Evolutionary conservation across 2,329 filamentous ascomycete genomes (phyloP), one percentile per base, ranked within the genome.

Genomic region (Nigrospora oryzae): DNA sequence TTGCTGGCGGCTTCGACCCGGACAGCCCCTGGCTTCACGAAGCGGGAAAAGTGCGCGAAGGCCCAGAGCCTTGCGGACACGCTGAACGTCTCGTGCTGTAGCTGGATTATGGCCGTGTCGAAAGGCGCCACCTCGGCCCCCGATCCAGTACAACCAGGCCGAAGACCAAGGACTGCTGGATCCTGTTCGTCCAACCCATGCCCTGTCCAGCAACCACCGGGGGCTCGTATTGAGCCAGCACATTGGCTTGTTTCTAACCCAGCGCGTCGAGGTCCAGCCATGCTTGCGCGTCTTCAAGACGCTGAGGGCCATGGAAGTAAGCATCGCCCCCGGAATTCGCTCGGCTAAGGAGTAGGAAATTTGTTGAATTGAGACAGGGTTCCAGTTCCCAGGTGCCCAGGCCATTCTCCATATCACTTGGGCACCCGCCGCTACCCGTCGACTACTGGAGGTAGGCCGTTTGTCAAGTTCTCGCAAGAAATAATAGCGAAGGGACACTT

Each of bases 131-230:
- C 49, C 48, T 62, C 56, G 36, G 49, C 57, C 35, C n/a, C 57
- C 57, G 14, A 60, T 49, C 47, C 47, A 49, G 36, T 73, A 76
- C 33, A 77, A 57, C 49, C 70, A 73, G 1, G 63, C 71, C 16
- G 61, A 66, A 62, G 4, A 68, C 63, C 39, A 75, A 54, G 5
- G 62, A 66, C 17, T 63, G 63, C 47, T 67, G 64, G 36, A 75
- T 66, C 44, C 66, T 65, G 45, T 67, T 66, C 4, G 70, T 69
- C 69, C 69, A 73, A 3, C 65, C 69, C 51, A 72, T 62, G 6
- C 70, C 23, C 23, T 28, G 8, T 28, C 23, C 23, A 7, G 8
- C 23, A 10, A 28, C 8, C 23, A 28, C 23, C 23, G 8, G 10
- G 23, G 7, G 23, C 23, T 28, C 23, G 5, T 6, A 28, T 28